Percentiles rank a stretch among this genome's conserved stretches.
These are phyloP conservation scores for Kazachstania psychrophila DNA, from an alignment of 805 yeast species.

Conservation along the genomic window DNA sequence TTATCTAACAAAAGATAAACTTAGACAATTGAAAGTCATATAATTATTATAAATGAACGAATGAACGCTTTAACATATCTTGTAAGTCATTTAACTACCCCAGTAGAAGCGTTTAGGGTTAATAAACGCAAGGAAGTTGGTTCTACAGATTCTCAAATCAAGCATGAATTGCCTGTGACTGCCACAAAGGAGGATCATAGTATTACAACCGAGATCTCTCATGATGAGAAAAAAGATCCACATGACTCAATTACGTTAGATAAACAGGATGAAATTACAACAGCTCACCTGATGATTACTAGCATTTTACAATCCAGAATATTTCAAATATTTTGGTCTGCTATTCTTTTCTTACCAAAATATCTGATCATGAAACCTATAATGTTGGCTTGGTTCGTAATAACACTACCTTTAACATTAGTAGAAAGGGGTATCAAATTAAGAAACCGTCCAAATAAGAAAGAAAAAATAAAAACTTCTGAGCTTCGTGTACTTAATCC, in stretches of 20 bases:
- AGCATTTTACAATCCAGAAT: not conserved
- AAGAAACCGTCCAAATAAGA: constrained; percentile 6
- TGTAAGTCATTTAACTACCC: constrained; percentile 16
- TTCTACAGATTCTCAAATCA: too few species aligned
- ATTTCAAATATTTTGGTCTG: constrained; percentile 12
- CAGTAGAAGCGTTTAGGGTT: not conserved
- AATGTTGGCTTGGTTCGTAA: constrained; percentile 38
- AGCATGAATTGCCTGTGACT: too few species aligned
- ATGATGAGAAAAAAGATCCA: too few species aligned
- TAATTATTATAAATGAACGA: not conserved
- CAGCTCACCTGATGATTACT: too few species aligned
- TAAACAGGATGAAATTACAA: too few species aligned
- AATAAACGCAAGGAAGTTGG: too few species aligned
- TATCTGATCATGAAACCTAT: constrained; percentile 45
- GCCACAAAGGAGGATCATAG: too few species aligned
- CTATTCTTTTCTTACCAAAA: constrained; percentile 41
- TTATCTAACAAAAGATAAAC: too few species aligned
- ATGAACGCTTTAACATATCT: constrained; percentile 25
- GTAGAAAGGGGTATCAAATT: constrained; percentile 25
- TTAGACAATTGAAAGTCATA: too few species aligned
- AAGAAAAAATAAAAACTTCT: not conserved
- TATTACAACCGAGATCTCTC: too few species aligned
- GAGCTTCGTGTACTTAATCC: not conserved
- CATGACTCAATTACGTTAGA: too few species aligned
- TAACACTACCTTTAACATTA: constrained; percentile 47